Base-by-base conservation (phyloP, 192 early-diverging fungal genomes). In the Physocladia obscura region DNA sequence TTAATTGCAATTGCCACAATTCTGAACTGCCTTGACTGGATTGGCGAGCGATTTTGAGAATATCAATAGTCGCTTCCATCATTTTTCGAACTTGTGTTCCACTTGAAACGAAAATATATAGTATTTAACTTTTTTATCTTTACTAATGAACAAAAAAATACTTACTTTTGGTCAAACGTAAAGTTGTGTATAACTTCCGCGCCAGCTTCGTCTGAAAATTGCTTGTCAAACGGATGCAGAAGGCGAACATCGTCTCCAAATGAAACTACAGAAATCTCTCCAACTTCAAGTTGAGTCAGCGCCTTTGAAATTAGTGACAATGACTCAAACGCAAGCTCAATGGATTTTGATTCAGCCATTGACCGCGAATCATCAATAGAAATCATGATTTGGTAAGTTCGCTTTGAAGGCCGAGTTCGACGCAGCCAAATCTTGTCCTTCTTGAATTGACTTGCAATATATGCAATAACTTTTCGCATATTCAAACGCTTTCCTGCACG, bases 391-490 rank as follows among this genome's bases (percentile, higher is more conserved):
- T 99, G 96, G 81, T 99, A 99, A 67, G 92, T 92, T 51, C 97
- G 88, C 70, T 97, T 95, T 69, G 90, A 92, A 21, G 95, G 96
- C 77, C 96, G 96, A 24, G 96, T 98, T 49, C 97, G 88, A 6
- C 95, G 87, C 62, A 99, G 79, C 97, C 97, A 99, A 70, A 99
- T 99, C 84, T 99, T 99, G 81, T 99, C 97, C 81, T 99, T 99
- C 81, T 95, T 97, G 87, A 96, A 99, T 75, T 96, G 90, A 40
- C 88, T 91, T 5, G 97, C 97, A 83, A 99, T 98, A 67, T 99
- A 99, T 13, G 97, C 94, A 74, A 99, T 97, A 52, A 99, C 94
- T 79, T 94, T 96, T 70, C 95, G 92, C 97, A 99, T 98, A 78
- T 97, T 99, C 27, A 99, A 88, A 6, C 97, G 90, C 79, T 99